phyloP scores from a whole-genome alignment of 2,329 filamentous ascomycete genomes.

The Fusarium sp. region DNA sequence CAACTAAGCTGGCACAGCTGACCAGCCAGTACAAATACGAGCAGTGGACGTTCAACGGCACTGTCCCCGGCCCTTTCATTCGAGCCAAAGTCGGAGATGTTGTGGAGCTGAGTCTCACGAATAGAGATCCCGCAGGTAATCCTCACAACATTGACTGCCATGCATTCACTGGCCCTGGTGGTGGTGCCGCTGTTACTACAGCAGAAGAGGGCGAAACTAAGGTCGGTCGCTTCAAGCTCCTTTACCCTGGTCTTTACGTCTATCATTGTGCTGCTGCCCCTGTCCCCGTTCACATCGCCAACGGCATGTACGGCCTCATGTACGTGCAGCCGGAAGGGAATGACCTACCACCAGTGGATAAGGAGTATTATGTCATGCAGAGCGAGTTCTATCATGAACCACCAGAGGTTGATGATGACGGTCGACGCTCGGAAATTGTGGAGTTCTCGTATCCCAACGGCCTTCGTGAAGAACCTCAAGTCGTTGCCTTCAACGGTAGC shows the following conservation, averaged over 20 bases:
- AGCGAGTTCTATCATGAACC: constrained; percentile 28
- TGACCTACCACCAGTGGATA: constrained; percentile 13
- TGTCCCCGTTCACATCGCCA: neutral
- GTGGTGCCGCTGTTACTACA: constrained; percentile 17
- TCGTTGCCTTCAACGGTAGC: constrained; percentile 1
- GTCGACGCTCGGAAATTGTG: constrained; percentile 12
- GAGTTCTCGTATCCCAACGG: constrained; percentile 21
- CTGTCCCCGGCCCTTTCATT: constrained; percentile 20
- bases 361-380: constrained; percentile 26
- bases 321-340: constrained; percentile 13
- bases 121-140: neutral
- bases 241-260: constrained; percentile 18
- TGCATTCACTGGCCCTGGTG: constrained; percentile 20
- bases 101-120: constrained; percentile 14
- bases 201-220: constrained; percentile 23
- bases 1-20: constrained; percentile 14
- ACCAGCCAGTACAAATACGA: constrained; percentile 24
- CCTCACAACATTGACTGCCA: constrained; percentile 26
- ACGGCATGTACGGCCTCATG: constrained; percentile 5
- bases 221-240: constrained; percentile 14
- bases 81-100: constrained; percentile 15
- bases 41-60: constrained; percentile 25
- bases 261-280: constrained; percentile 4
- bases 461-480: neutral
- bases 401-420: constrained; percentile 16